Evolutionary conservation across 192 early-diverging fungal genomes (phyloP).

Genomic region (Coemansia interrupta): DNA sequence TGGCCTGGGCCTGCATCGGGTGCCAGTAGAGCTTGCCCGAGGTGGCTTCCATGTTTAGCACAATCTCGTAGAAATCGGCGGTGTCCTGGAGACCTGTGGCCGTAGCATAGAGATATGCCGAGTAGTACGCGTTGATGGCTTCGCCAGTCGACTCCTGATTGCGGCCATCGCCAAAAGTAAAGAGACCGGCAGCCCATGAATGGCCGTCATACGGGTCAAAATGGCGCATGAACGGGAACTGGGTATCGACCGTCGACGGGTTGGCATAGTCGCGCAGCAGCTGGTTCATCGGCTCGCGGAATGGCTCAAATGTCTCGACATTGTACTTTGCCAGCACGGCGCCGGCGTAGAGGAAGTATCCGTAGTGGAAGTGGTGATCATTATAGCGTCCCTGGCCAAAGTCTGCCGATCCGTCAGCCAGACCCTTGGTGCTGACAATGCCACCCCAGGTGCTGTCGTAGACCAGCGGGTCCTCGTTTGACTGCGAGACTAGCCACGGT

Average conservation of each 20-base stretch:
- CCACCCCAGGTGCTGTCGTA: conserved; percentile 56
- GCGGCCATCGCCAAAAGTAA: conserved; percentile 49
- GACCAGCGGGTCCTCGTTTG: conserved; percentile 43
- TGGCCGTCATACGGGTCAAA: conserved; percentile 64
- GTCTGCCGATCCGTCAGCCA: conserved; percentile 31
- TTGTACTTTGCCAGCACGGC: conserved; percentile 53
- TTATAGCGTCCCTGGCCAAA: conserved; percentile 60
- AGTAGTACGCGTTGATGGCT: conserved; percentile 58
- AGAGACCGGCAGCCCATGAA: conserved; percentile 62
- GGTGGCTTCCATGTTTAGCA: conserved; percentile 53
- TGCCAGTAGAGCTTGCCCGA: conserved; percentile 56
- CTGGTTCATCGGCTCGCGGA: conserved; percentile 32
- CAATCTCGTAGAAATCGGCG: conserved; percentile 46
- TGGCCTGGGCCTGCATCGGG: conserved; percentile 27
- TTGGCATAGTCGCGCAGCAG: conserved; percentile 60
- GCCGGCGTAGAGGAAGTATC: conserved; percentile 57
- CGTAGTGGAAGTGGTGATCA: conserved; percentile 64
- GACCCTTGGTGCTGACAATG: conserved; percentile 37
- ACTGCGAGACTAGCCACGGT: conserved; percentile 35
- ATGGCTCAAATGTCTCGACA: conserved; percentile 20
- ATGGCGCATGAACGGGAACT: conserved; percentile 55
- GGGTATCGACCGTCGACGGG: conserved; percentile 42
- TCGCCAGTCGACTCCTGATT: conserved; percentile 57
- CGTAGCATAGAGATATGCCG: conserved; percentile 46
- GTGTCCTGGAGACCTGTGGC: conserved; percentile 32